Evolutionary conservation across 2,329 filamentous ascomycete species (phyloP), one percentile per base, ranked within the genome.

Genomic region (Teratosphaeria zuluensis): DNA sequence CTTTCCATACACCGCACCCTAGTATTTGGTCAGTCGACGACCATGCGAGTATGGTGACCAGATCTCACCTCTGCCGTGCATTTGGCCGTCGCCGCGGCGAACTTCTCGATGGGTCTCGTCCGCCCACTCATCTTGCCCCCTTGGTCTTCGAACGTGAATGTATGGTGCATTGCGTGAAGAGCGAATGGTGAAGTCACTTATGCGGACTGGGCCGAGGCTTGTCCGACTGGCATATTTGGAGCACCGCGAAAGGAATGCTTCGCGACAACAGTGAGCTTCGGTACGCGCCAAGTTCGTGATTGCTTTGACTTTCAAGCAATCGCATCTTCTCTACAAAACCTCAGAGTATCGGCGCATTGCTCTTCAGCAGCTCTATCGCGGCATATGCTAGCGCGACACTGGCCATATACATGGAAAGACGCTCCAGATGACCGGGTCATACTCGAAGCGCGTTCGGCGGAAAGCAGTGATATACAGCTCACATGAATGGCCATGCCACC

Each of bases 1-100:
- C 78, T 91, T 92, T 65, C 92, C 94, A 70, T 97, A 99, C 12
- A 83, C 79, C 2, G 90, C 81, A 56, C 90, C 88, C 92, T 97
- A 32, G 63, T 30, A 28, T 11, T 30, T 51, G 30, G 53, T 63
- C 54, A 59, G 59, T 59, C 5, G 31, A 32, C 33, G 24, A 16
- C 4, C 31, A 2, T 14, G 3, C 11, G 3, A 16, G 33, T 2
- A 42, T 35, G 4, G 38, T 54, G 1, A 55, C 19, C 52, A n/a
- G 48, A 24, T 19, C 73, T 46, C 72, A 87, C 86, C 78, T 89
- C 85, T 55, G 77, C 74, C 7, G 84, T 82, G 73, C 86, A 89
- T 72, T 86, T 85, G 16, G 80, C 82, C 16, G 81, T 80, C 1
- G 85, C 84, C 62, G 81, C 77, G 16, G 85, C 86, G 67, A 89